Base-by-base conservation (phyloP, 2,329 filamentous ascomycete species). In the Metarhizium guizhouense region DNA sequence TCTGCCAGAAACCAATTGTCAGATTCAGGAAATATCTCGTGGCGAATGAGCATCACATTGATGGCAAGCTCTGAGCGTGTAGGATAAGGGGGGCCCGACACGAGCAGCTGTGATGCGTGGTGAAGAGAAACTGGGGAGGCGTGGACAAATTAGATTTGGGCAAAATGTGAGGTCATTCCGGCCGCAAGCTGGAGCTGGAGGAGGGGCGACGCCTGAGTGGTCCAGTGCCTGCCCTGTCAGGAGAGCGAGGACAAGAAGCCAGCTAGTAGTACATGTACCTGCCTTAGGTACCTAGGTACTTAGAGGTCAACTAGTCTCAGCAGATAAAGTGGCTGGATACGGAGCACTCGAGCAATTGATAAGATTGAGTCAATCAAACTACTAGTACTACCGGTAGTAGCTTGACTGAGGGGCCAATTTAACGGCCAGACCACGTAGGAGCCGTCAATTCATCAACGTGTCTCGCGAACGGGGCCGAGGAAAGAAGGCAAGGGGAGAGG, bases 81-180 rank as follows among this genome's bases (percentile, higher is more conserved):
- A n/a, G 42, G 7, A 7, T 18, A 10, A 45, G 42, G n/a, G n/a
- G 42, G 6, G 2, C 25, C 25, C 25, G 4, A 25, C 3, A 25
- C 25, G 25, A 25, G 25, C 4, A 25, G 25, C 6, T 43, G 13
- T 14, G 40, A 43, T 43, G 40, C n/a, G 40, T 16, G 11, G 40
- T 43, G 40, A 43, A 36, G 6, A 13, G 34, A 36, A 10, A 43
- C 40, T 1, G n/a, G 40, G 40, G 40, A 16, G 40, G 40, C 2
- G n/a, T 14, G 40, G 29, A 20, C 14, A 16, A 47, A 45, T 29
- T 34, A 10, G 11, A n/a, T 42, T 25, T 16, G 20, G 40, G 48
- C 25, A 55, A 6, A 8, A 45, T 32, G 45, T 52, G 50, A 56
- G 45, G 54, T 45, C 50, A 56, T 56, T 45, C 45, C 50, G 16